These are phyloP conservation scores for Scedosporium apiospermum DNA, from an alignment of 2,329 filamentous ascomycete genomes.

Conservation along the genomic window DNA sequence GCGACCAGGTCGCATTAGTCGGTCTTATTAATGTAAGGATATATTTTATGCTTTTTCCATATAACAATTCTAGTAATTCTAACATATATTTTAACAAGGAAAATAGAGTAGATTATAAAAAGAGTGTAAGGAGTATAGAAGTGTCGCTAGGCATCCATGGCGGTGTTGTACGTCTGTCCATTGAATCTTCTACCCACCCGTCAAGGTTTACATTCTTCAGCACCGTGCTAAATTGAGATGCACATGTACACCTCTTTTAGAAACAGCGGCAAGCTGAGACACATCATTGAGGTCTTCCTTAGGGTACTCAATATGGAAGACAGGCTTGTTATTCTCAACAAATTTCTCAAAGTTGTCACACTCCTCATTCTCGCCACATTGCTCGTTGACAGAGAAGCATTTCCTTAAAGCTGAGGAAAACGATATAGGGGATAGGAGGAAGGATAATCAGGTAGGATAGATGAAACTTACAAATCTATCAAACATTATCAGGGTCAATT, in stretches of 20 bases:
- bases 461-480: no score
- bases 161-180: slow-evolving; percentile 20
- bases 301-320: slow-evolving; percentile 67
- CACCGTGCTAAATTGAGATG: slow-evolving; percentile 49
- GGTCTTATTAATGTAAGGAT: no score
- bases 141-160: no score
- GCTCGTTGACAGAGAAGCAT: slow-evolving; percentile 65
- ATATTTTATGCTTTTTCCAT: no score
- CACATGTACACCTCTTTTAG: slow-evolving; percentile 23
- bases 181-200: slow-evolving; percentile 50
- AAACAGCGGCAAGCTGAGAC: slow-evolving; percentile 9
- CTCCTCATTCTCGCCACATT: slow-evolving; percentile 53
- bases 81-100: no score
- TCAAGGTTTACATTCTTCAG: slow-evolving; percentile 57
- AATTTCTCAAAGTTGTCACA: slow-evolving; percentile 50
- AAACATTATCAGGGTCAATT: slow-evolving; percentile 63
- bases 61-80: no score
- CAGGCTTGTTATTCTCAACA: slow-evolving; percentile 51
- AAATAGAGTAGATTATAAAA: no score
- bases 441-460: no score
- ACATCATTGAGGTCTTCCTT: slow-evolving; percentile 30
- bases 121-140: no score
- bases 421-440: no score
- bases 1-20: no score
- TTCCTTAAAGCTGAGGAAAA: no score